Conservation (phyloP, 1,284 basidiomycete genomes). For the Sphagnurus paluster region DNA sequence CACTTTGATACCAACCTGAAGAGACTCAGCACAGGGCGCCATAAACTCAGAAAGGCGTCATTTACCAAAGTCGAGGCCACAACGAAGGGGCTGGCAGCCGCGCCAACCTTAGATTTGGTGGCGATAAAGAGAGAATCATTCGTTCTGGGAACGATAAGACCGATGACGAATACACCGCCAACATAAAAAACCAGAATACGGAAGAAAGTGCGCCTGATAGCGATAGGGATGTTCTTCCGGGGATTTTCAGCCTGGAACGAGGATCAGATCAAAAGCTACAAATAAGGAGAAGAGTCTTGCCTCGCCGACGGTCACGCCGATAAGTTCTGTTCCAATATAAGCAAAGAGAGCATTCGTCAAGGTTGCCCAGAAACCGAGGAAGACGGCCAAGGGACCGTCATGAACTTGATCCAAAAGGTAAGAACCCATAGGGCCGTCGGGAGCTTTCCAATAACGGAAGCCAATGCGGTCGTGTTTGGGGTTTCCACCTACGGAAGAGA, state of each 20-base stretch:
- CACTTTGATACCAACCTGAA: slow-evolving; percentile 64
- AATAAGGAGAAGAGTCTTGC: slow-evolving; percentile 17
- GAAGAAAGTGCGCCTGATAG: slow-evolving; percentile 48
- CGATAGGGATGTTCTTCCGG: slow-evolving; percentile 45
- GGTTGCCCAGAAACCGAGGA: slow-evolving; percentile 64
- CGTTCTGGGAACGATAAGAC: slow-evolving; percentile 57
- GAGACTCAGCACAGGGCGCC: neutral
- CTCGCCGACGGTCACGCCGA: slow-evolving; percentile 53
- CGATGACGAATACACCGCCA: slow-evolving; percentile 67
- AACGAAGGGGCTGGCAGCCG: slow-evolving; percentile 79
- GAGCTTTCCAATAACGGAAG: slow-evolving; percentile 59
- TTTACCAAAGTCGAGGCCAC: slow-evolving; percentile 51
- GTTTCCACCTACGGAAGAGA: slow-evolving; percentile 50
- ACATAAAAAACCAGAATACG: slow-evolving; percentile 69
- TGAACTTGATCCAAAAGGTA: slow-evolving; percentile 48
- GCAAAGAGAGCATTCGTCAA: slow-evolving; percentile 48
- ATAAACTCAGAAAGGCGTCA: slow-evolving; percentile 9
- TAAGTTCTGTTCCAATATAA: slow-evolving; percentile 49
- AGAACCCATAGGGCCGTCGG: slow-evolving; percentile 48
- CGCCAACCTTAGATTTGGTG: slow-evolving; percentile 57
- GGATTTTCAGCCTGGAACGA: slow-evolving; percentile 41
- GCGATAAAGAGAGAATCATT: slow-evolving; percentile 53
- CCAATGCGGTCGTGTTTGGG: slow-evolving; percentile 63
- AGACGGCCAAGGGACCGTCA: slow-evolving; percentile 45
- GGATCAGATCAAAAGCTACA: slow-evolving; percentile 2